Percentiles rank a stretch among this genome's conserved stretches.
These are phyloP conservation scores for Amanita molliuscula DNA, from an alignment of 768 basidiomycete genomes.

Conservation along the genomic window DNA sequence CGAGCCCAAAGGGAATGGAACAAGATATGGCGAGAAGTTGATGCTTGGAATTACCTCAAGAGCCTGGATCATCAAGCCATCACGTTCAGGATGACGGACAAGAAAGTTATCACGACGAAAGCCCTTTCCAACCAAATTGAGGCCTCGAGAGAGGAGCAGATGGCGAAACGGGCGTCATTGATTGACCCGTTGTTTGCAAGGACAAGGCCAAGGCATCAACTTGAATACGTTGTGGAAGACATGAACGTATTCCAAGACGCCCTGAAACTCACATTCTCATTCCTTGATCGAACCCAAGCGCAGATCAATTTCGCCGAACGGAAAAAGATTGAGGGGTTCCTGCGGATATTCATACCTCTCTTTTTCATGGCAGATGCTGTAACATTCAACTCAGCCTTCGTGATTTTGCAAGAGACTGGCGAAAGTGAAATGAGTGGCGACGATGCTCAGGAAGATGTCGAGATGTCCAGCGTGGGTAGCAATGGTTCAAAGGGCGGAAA, in stretches of 20 bases:
- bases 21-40: conserved; percentile 96
- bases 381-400: conserved; percentile 61
- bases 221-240: conserved; percentile 71
- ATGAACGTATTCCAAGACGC: conserved; percentile 73
- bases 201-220: conserved; percentile 64
- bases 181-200: conserved; percentile 48
- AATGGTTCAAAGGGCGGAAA: conserved; percentile 21
- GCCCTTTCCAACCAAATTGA: conserved; percentile 80
- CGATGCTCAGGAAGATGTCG: conserved; percentile 28
- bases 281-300: conserved; percentile 80
- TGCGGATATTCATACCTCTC: conserved; percentile 67
- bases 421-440: conserved; percentile 52
- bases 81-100: conserved; percentile 83
- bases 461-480: conserved; percentile 29
- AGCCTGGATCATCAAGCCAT: conserved; percentile 91
- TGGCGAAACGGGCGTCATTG: conserved; percentile 57
- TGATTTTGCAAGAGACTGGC: conserved; percentile 40
- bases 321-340: conserved; percentile 71
- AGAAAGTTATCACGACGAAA: conserved; percentile 70
- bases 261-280: conserved; percentile 81
- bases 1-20: conserved; percentile 97
- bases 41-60: conserved; percentile 89
- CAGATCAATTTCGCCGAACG: conserved; percentile 65
- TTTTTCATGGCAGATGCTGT: conserved; percentile 69
- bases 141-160: conserved; percentile 72